phyloP scores from a whole-genome alignment of 2,329 filamentous ascomycete species.

The Fusarium virguliforme region DNA sequence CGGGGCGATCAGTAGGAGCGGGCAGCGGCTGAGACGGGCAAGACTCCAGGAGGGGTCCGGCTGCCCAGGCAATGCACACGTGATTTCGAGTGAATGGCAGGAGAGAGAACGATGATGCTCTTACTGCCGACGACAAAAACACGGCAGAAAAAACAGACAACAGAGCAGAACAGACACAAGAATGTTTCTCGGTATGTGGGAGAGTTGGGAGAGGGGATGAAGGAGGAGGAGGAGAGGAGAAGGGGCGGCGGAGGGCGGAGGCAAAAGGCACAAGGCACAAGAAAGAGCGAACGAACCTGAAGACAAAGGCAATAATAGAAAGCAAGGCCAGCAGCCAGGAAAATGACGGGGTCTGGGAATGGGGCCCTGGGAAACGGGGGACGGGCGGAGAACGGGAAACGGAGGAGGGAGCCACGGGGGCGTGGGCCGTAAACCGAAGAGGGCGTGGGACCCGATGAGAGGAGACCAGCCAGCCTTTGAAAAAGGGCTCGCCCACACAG shows the following conservation, averaged over 20 bases:
- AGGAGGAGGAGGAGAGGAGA: slow-evolving; percentile 30
- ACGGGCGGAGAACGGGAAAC: slow-evolving; percentile 36
- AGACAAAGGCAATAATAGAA: slow-evolving; percentile 43
- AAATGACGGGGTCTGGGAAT: slow-evolving; percentile 34
- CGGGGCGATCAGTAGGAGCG: slow-evolving; percentile 31
- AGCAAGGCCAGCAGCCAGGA: slow-evolving; percentile 22
- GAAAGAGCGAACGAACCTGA: slow-evolving; percentile 33
- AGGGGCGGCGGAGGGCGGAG: slow-evolving; percentile 31
- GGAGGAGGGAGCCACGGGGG: slow-evolving; percentile 41
- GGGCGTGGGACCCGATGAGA: slow-evolving; percentile 28
- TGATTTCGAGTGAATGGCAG: slow-evolving; percentile 24
- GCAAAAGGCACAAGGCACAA: slow-evolving; percentile 33
- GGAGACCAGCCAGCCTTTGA: no score
- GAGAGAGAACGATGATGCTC: slow-evolving; percentile 1
- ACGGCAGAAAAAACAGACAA: slow-evolving; percentile 3
- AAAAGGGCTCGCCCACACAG: slow-evolving; percentile 3
- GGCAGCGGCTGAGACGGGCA: slow-evolving; percentile 33
- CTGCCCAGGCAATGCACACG: slow-evolving; percentile 31
- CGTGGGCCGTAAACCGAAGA: slow-evolving; percentile 43
- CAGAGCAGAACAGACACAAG: slow-evolving; percentile 8
- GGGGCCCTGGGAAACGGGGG: slow-evolving; percentile 33
- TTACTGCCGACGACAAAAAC: slow-evolving; percentile 1
- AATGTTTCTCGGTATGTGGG: slow-evolving; percentile 23
- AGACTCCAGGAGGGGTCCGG: slow-evolving; percentile 30
- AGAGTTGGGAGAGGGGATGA: slow-evolving; percentile 25